A percentile compares a stretch with the other conserved stretches of the same genome.
phyloP scores from a whole-genome alignment of 1,284 basidiomycete genomes.

The Cryptococcus sp. region DNA sequence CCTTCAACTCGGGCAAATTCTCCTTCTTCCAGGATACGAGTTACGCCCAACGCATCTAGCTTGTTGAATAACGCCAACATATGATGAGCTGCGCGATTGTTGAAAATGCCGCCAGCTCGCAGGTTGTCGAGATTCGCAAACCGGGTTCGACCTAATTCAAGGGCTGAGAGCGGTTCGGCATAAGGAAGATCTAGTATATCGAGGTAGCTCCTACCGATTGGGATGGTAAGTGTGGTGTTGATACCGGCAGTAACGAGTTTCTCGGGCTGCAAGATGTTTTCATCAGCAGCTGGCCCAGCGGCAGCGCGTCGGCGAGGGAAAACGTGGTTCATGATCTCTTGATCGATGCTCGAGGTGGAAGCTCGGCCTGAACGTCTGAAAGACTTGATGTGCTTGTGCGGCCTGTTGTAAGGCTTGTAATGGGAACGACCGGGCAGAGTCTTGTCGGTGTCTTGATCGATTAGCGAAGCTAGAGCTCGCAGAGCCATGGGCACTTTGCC shows the following conservation, averaged over 20 bases:
- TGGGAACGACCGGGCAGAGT: constrained; percentile 25
- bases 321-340: background rate
- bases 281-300: background rate
- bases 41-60: constrained; percentile 31
- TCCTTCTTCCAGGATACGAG: constrained; percentile 1
- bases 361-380: background rate
- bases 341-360: background rate
- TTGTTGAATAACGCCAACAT: constrained; percentile 33
- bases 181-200: background rate
- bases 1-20: background rate
- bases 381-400: background rate
- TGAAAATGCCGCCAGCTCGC: constrained; percentile 27
- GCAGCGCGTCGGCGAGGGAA: constrained; percentile 29
- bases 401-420: constrained; percentile 24
- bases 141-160: constrained; percentile 29
- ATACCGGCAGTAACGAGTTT: constrained; percentile 28
- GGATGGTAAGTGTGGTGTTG: constrained; percentile 31
- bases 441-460: constrained; percentile 28
- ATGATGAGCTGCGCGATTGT: constrained; percentile 19
- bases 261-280: constrained; percentile 18
- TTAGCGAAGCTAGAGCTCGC: constrained; percentile 27
- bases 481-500: constrained; percentile 33
- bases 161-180: background rate
- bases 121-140: constrained; percentile 24
- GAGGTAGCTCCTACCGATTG: constrained; percentile 30